A percentile compares a stretch with the other conserved stretches of the same genome.
phyloP scores from a whole-genome alignment of 306 rosid species.

The Gastrolobium bilobum region DNA sequence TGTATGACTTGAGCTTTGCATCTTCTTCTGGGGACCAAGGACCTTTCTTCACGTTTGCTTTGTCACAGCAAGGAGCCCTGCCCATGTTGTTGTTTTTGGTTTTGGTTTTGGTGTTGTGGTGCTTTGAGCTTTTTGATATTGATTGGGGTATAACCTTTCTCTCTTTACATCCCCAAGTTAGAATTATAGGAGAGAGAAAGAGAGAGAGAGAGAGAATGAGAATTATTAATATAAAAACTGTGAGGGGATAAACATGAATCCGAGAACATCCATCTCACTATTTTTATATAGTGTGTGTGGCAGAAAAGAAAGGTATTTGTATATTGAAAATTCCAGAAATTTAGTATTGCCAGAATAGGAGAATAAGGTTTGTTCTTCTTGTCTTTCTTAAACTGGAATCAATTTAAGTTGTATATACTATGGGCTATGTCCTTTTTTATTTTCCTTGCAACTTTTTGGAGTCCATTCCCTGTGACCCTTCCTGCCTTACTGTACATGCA shows the following conservation, averaged over 20 bases:
- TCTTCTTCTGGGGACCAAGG: conserved; percentile 71
- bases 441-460: conserved; percentile 46
- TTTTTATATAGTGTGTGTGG: conserved; percentile 52
- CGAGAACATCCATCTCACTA: conserved; percentile 47
- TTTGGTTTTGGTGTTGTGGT: conserved; percentile 45
- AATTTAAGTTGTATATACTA: conserved; percentile 40
- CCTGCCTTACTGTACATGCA: conserved; percentile 19
- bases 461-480: conserved; percentile 37
- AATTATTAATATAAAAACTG: conserved; percentile 50
- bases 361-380: conserved; percentile 81
- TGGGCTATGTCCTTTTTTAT: conserved; percentile 40
- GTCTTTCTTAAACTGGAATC: conserved; percentile 78
- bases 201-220: conserved; percentile 20
- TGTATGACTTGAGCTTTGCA: conserved; percentile 57
- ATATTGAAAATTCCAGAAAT: conserved; percentile 58
- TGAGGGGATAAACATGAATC: conserved; percentile 63
- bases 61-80: conserved; percentile 83
- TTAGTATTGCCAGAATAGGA: conserved; percentile 71
- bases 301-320: conserved; percentile 46
- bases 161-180: conserved; percentile 45
- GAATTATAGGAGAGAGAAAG: conserved; percentile 55
- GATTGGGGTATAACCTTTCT: conserved; percentile 44
- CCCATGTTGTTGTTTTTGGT: conserved; percentile 63
- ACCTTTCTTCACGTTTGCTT: conserved; percentile 67
- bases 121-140: conserved; percentile 47